Base-by-base conservation (phyloP, 176 grass and related monocot species). In the Alloteropsis semialata region DNA sequence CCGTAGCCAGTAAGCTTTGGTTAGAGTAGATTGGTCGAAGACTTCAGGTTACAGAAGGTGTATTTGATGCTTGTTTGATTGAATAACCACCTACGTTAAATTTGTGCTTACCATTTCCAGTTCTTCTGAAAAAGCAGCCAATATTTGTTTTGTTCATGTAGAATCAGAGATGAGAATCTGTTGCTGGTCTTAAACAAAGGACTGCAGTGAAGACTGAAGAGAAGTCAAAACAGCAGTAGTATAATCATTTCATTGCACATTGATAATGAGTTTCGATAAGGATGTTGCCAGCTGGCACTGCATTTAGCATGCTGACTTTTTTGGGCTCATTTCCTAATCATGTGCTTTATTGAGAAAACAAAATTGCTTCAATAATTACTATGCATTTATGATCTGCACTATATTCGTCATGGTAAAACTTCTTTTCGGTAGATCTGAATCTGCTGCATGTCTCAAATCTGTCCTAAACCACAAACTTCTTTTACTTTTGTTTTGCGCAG, bases 401-500 rank as follows among this genome's bases (percentile, higher is more conserved):
- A 32, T 46, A 32, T 46, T 29, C 28, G 34, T 6, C 29, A 36
- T 50, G 34, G 53, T 43, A 25, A 51, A 61, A 62, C 22, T 71
- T 76, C 7, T 2, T 84, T 50, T 55, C 9, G 6, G 2, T 21
- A 11, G 44, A 65, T 77, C 49, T 42, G 71, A 77, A 53, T 18
- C 4, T 73, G 73, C 13, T 14, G 6, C 49, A 59, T 65, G 1
- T 18, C 10, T 85, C 15, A 38, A 63, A 69, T 38, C 3, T 69
- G 24, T 62, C 74, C 25, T 61, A 41, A 69, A 74, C 10, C 42
- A 63, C 5, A n/a, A 73, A 29, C 41, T 44, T 84, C 1, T 16
- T 44, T 32, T 69, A 39, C 58, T 75, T 78, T 65, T 72, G 81
- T 83, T 61, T 51, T 69, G 28, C 2, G 11, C 83, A 99, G 97